Conservation (phyloP, 345 rosid species). For the rapeseed (Brassica napus) region Da-Ae NC_063450.1:49865001-49865500, state of each 20-base stretch:
- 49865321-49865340: slow-evolving; percentile 89
- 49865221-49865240: slow-evolving; percentile 4
- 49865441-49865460: too few relatives aligned
- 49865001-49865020: not conserved
- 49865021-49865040: slow-evolving; percentile 18
- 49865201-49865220: slow-evolving; percentile 32
- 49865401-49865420: slow-evolving; percentile 82
- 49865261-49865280: not conserved
- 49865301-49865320: slow-evolving; percentile 94
- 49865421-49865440: slow-evolving; percentile 50
- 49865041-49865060: not conserved
- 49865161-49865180: slow-evolving; percentile 70
- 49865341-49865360: slow-evolving; percentile 73
- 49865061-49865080: not conserved
- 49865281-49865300: not conserved
- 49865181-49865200: slow-evolving; percentile 84
- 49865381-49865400: slow-evolving; percentile 86
- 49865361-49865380: slow-evolving; percentile 85
- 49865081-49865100: slow-evolving; percentile 46
- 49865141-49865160: slow-evolving; percentile 57
- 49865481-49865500: not conserved
- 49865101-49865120: slow-evolving; percentile 71
- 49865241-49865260: not conserved
- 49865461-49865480: not conserved
- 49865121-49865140: slow-evolving; percentile 89